Evolutionary conservation across 2,329 filamentous ascomycete species (phyloP), one percentile per base, ranked within the genome.

Genomic region (Penicillium aurantiogriseum): DNA sequence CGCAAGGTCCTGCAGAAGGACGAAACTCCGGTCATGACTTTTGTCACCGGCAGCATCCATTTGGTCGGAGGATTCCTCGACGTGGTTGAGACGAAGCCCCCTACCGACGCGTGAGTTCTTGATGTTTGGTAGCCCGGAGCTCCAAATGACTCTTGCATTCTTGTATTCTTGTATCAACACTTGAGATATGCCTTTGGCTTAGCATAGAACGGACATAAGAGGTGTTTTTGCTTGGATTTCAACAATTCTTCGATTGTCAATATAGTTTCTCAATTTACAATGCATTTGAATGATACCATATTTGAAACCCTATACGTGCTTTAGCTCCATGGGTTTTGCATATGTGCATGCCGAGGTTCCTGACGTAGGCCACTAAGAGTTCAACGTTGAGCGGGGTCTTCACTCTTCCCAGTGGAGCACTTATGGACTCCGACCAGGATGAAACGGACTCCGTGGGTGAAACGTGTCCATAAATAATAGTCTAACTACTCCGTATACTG

Each of bases 21-120:
- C 25, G 71, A 76, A 50, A 65, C 71, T 3, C 80, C 80, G 49
- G 79, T 85, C 17, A 84, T 86, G 71, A 85, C 88, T 0, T 76
- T 96, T 54, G 87, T 91, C 10, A 96, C 92, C 15, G 92, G 92
- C 2, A 95, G 91, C 71, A 76, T 96, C 68, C 89, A 96, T 79
- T 80, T 96, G 39, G 91, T 92, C 1, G 91, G 92, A 8, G 90
- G 89, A 11, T 79, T 92, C 45, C 77, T 96, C 51, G 87, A 89
- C 71, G 86, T 89, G 1, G 74, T 95, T 57, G 90, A 89, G 61
- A 76, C 74, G 6, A 76, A 75, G 53, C 67, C 70, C 23, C 65
- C 40, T 51, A 60, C 43, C 6, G 54, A 61, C 50, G 54, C 51
- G 51, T 58, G 19, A 60, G 52, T 43, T 49, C 38, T 36, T 33